phyloP scores from a whole-genome alignment of 108 stramenopile genomes.

The Bacterosira constricta region DNA sequence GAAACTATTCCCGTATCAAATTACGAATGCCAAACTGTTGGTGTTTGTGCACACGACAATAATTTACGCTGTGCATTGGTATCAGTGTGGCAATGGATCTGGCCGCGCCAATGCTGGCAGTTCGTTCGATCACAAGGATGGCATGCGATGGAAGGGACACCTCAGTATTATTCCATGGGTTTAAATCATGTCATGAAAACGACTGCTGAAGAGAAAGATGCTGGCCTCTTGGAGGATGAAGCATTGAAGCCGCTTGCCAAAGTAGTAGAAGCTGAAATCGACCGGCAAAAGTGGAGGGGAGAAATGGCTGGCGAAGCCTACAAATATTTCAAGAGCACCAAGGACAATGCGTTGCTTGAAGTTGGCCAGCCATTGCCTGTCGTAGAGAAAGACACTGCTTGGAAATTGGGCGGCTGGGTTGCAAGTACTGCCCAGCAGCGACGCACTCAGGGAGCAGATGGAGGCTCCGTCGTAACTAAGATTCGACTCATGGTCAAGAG shows the following conservation, averaged over 20 bases:
- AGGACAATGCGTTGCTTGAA: conserved; percentile 40
- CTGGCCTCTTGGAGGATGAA: conserved; percentile 60
- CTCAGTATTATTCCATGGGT: conserved; percentile 61
- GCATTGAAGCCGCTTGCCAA: conserved; percentile 52
- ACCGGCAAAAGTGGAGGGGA: conserved; percentile 83
- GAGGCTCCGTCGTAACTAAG: conserved; percentile 83
- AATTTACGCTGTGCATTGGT: conserved; percentile 73
- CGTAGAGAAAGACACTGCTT: conserved; percentile 70
- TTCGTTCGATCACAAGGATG: conserved; percentile 61
- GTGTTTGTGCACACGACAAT: conserved; percentile 74
- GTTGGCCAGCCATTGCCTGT: conserved; percentile 80
- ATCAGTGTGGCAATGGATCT: conserved; percentile 86
- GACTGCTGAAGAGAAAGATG: conserved; percentile 73
- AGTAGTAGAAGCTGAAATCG: conserved; percentile 62
- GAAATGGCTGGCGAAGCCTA: conserved; percentile 75
- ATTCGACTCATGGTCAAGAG: conserved; percentile 61
- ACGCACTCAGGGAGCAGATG: conserved; percentile 69
- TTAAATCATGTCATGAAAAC: conserved; percentile 75
- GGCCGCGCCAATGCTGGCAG: conserved; percentile 71
- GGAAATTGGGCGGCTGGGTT: conserved; percentile 87
- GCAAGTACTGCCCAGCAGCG: conserved; percentile 83
- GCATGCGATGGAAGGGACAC: conserved; percentile 61
- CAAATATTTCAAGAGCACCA: conserved; percentile 50
- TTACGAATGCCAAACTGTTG: conserved; percentile 4
- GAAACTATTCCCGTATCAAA: not conserved